A percentile compares a stretch with the other conserved stretches of the same genome.
Evolutionary conservation across 1,284 basidiomycete species (phyloP).

Genomic region (Apiotrichum sp.): DNA sequence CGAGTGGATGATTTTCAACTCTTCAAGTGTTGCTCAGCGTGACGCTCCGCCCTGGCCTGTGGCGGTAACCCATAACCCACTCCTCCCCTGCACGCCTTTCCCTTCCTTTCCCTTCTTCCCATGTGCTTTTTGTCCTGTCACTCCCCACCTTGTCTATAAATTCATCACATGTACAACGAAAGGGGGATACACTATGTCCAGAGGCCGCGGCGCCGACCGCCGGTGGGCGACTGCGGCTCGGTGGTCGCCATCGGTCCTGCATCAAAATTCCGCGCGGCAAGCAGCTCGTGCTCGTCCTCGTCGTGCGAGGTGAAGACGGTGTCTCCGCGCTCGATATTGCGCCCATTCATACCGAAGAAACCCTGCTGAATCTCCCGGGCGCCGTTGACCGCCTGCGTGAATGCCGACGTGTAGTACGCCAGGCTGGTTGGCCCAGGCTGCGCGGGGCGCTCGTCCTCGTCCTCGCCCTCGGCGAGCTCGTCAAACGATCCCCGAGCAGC

Average conservation of each 20-base stretch:
- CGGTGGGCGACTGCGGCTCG: not conserved
- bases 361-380: conserved; percentile 35
- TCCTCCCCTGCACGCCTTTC: too few species aligned
- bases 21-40: too few species aligned
- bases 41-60: too few species aligned
- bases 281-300: conserved; percentile 33
- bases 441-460: conserved; percentile 8
- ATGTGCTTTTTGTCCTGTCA: too few species aligned
- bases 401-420: conserved; percentile 35
- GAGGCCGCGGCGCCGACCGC: conserved; percentile 1
- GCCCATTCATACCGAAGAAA: conserved; percentile 39
- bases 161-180: too few species aligned
- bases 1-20: too few species aligned
- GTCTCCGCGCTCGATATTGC: conserved; percentile 14
- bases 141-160: too few species aligned
- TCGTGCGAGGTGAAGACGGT: conserved; percentile 20
- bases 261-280: conserved; percentile 39
- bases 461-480: conserved; percentile 3
- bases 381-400: conserved; percentile 29
- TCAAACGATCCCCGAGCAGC: conserved; percentile 19
- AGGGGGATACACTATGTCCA: not conserved
- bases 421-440: conserved; percentile 23
- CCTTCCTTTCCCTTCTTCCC: too few species aligned
- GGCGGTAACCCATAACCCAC: too few species aligned
- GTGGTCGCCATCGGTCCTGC: conserved; percentile 30